Evolutionary conservation across 75 land plant species (phyloP), one percentile per base, ranked within the genome.

Genomic region (Sequoiadendron giganteum): DNA sequence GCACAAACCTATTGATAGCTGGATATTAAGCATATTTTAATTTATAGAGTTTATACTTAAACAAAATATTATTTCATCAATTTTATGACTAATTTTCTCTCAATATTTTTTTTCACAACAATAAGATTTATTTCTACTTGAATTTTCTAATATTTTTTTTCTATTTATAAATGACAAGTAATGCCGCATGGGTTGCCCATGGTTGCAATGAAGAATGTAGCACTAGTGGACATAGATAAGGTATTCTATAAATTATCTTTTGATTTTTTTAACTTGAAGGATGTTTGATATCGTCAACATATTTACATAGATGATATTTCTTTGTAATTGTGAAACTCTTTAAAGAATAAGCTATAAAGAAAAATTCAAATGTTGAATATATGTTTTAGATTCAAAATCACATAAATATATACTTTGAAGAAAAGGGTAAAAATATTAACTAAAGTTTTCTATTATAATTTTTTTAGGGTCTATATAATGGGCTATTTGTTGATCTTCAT

Each of bases 151-250:
- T n/a, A n/a, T n/a, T n/a, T n/a, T n/a, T n/a, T n/a, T n/a, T n/a
- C n/a, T n/a, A n/a, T n/a, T n/a, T n/a, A n/a, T n/a, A n/a, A n/a
- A n/a, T n/a, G n/a, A n/a, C n/a, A n/a, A n/a, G n/a, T n/a, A n/a
- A n/a, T n/a, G n/a, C n/a, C n/a, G n/a, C n/a, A n/a, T n/a, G n/a
- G n/a, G n/a, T n/a, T n/a, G n/a, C 97, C 96, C 40, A 92, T 95
- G 95, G 96, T 96, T 65, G 96, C 97, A n/a, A 96, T 96, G 10
- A 90, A 92, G 82, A 96, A 96, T 90, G 96, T 96, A 80, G 97
- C 95, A 30, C 97, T 96, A 56, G 96, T 96, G 86, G 96, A 96
- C 87, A 96, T 96, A 68, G 90, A 95, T 61, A 88, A 87, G 90
- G 97, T 96, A 93, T 47, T 8, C 25, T 82, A 82, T 82, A n/a